Evolutionary conservation across 139 green algal genomes (phyloP), one percentile per base, ranked within the genome.

Genomic region (Micractinium sp.): DNA sequence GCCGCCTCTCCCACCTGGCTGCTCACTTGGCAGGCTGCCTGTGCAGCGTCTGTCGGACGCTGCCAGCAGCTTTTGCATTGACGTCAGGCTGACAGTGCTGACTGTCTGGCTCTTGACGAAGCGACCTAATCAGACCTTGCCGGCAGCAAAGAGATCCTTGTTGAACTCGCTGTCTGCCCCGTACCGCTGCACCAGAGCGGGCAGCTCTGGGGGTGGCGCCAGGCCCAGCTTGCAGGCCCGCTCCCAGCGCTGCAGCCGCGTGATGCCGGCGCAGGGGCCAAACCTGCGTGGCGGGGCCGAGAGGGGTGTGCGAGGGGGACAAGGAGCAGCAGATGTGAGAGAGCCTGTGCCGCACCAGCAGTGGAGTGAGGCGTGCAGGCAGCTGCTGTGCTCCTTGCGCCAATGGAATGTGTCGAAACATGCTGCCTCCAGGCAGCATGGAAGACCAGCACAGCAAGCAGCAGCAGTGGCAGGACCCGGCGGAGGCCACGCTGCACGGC

Each of bases 211-310:
- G 1, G 90, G 90, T 33, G 90, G 90, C 23, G 80, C 75, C 19
- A 92, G 81, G 33, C 90, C 90, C 61, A 92, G 80, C 71, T 89
- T 91, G 5, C 39, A 60, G 3, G 90, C 90, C 31, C 90, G 81
- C 38, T 92, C 81, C 77, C 80, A 92, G 9, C 90, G 69, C 41
- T 91, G 60, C 35, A 91, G 76, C 20, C 90, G 81, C 20, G 80
- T 91, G 69, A 92, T 85, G 31, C 87, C 86, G 29, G 38, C 76
- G 36, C 84, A 76, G 27, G 90, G 90, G 15, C 90, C 90, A 85
- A 89, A 92, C 76, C 90, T 92, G 82, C 29, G n/a, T 1, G 23
- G 22, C 13, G 27, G 47, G 15, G 31, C 16, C 1, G 23, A 31
- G 18, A 23, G 41, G 77, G 35, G 20, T 35, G 22, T 36, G 73